Conservation (phyloP, 2,329 filamentous ascomycete genomes). For the Colletotrichum agaves region DNA sequence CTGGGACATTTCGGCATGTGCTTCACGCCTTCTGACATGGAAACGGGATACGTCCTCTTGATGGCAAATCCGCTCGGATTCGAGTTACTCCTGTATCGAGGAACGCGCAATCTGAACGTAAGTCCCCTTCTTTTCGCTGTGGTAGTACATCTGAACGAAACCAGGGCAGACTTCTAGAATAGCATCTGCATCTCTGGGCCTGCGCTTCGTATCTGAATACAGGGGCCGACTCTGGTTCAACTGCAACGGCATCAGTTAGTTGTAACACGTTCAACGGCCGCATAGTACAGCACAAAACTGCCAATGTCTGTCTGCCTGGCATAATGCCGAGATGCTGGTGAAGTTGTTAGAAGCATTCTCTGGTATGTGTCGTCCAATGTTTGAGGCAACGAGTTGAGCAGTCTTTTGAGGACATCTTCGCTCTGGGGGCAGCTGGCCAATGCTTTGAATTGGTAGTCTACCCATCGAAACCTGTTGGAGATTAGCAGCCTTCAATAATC, state of each 20-base stretch:
- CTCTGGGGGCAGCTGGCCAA: conserved; percentile 29
- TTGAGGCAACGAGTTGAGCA: conserved; percentile 42
- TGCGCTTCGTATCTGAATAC: not conserved
- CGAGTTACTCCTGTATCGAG: not conserved
- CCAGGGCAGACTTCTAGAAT: not conserved
- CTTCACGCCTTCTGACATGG: not conserved
- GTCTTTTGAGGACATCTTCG: conserved; percentile 33
- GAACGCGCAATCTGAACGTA: not conserved
- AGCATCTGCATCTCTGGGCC: not conserved
- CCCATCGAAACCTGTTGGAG: conserved; percentile 41
- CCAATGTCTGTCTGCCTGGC: not conserved
- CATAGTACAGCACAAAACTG: not conserved
- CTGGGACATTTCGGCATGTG: not conserved
- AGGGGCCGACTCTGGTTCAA: accelerated
- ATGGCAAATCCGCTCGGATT: not conserved
- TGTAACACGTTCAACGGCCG: not conserved
- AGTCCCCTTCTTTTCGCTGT: accelerated
- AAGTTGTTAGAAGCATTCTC: conserved; percentile 10
- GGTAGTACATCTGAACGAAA: not conserved
- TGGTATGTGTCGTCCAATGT: conserved; percentile 44
- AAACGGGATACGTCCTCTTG: not conserved
- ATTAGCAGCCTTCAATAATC: not conserved
- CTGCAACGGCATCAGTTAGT: not conserved
- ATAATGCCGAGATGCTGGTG: accelerated
- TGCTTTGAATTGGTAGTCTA: conserved; percentile 39